Base-by-base conservation (phyloP, 2,329 filamentous ascomycete genomes). In the Amauroascus verrucosus region DNA sequence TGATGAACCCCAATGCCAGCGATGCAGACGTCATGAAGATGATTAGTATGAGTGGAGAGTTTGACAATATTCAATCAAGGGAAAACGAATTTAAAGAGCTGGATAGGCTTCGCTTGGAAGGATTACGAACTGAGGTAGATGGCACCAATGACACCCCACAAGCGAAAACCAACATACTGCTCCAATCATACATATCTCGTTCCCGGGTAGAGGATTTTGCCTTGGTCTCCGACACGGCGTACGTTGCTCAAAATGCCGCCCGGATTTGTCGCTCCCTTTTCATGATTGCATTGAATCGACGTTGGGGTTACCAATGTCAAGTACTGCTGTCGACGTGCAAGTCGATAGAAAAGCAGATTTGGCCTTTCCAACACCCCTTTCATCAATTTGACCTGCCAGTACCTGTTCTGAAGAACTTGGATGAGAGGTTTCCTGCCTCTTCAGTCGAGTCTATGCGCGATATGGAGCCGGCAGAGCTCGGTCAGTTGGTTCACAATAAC, bases 11-110 rank as follows among this genome's bases (percentile, higher is more conserved):
- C 1, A 80, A 83, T 24, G 84, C 88, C 8, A 88, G 86, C 0
- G 93, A 98, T 70, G 89, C 89, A 5, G 93, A 98, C 64, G 84
- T 96, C 45, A 75, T 98, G 51, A 87, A 86, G 64, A 97, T 98
- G 89, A 89, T 98, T 64, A 90, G 88, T 61, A 89, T 93, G 86
- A 95, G 90, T 66, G 89, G 90, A 59, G 93, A 98, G 68, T 98
- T 98, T 62, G 89, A 97, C 72, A 95, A 98, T 60, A 87, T 98
- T 40, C 90, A 96, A 65, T 89, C 86, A 4, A 78, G 94, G 57
- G 93, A 98, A 53, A 93, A 75, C 49, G 94, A 98, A 69, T 84
- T 85, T 54, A 86, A 90, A 62, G 94, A 98, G 67, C 75, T 98
- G n/a, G 78, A 78, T 16, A 77, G 80, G 20, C 76, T 98, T 50